Percentiles rank a stretch among this genome's conserved stretches.
Conservation (phyloP, 129 eudicot species). For the Lactuca sativa region DNA sequence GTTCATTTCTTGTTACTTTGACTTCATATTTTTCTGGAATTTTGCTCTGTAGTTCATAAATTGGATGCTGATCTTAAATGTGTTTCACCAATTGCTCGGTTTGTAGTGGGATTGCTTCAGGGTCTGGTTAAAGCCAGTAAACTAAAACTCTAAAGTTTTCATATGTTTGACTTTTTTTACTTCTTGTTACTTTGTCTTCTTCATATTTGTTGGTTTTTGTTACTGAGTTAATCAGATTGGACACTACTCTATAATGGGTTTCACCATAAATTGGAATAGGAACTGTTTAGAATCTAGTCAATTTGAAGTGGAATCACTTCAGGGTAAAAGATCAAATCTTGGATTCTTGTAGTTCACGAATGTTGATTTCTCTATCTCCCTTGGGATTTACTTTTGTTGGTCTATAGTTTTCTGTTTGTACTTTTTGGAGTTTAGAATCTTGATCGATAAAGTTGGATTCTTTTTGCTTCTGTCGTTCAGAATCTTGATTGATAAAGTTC, state of each 20-base stretch:
- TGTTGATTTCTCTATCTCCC: not conserved
- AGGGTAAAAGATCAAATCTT: not conserved
- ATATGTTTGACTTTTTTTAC: slow-evolving; percentile 13
- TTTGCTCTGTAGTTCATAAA: not conserved
- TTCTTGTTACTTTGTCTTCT: slow-evolving; percentile 17
- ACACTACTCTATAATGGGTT: slow-evolving; percentile 8
- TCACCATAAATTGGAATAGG: not conserved
- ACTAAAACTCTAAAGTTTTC: slow-evolving; percentile 1
- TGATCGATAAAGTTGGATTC: slow-evolving; percentile 19
- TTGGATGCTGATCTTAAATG: slow-evolving; percentile 13
- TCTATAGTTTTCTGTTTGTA: not conserved
- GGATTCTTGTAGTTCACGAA: slow-evolving; percentile 3
- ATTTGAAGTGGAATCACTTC: not conserved
- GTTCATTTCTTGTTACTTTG: slow-evolving; percentile 18
- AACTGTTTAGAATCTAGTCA: not conserved
- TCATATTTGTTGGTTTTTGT: slow-evolving; percentile 2
- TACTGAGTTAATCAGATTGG: slow-evolving; percentile 7
- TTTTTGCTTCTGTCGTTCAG: not conserved
- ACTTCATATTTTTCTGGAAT: not conserved
- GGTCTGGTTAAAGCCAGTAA: slow-evolving; percentile 13
- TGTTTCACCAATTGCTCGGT: slow-evolving; percentile 4
- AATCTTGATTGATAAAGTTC: slow-evolving; percentile 22
- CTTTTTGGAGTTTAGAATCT: slow-evolving; percentile 14
- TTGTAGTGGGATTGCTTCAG: slow-evolving; percentile 5
- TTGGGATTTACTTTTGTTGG: not conserved